Conservation (phyloP, 139 green algal genomes). For the Closterium sp. region DNA sequence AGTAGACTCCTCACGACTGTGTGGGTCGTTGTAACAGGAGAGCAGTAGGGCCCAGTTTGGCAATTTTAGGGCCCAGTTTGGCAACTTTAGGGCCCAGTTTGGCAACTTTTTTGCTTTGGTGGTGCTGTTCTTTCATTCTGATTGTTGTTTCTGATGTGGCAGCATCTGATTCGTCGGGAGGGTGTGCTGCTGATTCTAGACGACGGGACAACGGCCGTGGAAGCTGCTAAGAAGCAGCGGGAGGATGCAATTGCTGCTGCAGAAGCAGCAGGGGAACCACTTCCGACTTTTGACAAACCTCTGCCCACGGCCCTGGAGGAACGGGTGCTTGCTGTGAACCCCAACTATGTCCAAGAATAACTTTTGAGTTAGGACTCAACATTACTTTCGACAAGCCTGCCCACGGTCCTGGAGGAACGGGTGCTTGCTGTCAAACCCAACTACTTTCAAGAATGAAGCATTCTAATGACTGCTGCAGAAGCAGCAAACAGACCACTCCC, state of each 20-base stretch:
- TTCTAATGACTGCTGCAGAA: too few species aligned
- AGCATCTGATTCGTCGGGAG: slow-evolving; percentile 51
- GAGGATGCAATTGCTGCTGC: not conserved
- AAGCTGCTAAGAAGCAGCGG: not conserved
- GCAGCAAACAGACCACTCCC: too few species aligned
- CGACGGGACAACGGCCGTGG: slow-evolving; percentile 17
- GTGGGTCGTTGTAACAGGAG: too few species aligned
- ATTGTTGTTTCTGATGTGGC: too few species aligned
- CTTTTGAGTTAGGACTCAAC: too few species aligned
- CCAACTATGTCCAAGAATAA: slow-evolving; percentile 47
- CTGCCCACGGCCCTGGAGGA: slow-evolving; percentile 20
- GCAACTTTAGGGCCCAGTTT: too few species aligned
- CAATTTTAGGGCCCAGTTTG: too few species aligned
- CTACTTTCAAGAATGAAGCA: slow-evolving; percentile 41
- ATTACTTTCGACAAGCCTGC: not conserved
- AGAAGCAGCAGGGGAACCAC: not conserved
- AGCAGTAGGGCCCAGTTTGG: too few species aligned
- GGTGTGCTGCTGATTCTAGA: slow-evolving; percentile 44
- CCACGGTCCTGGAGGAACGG: slow-evolving; percentile 14
- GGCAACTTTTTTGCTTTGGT: too few species aligned
- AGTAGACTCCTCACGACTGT: too few species aligned
- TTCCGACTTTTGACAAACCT: not conserved
- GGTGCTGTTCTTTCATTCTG: too few species aligned
- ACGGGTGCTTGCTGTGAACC: slow-evolving; percentile 37
- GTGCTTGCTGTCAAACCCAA: slow-evolving; percentile 44